Conservation (phyloP, 2,329 filamentous ascomycete species). For the Xylariaceae sp. region DNA sequence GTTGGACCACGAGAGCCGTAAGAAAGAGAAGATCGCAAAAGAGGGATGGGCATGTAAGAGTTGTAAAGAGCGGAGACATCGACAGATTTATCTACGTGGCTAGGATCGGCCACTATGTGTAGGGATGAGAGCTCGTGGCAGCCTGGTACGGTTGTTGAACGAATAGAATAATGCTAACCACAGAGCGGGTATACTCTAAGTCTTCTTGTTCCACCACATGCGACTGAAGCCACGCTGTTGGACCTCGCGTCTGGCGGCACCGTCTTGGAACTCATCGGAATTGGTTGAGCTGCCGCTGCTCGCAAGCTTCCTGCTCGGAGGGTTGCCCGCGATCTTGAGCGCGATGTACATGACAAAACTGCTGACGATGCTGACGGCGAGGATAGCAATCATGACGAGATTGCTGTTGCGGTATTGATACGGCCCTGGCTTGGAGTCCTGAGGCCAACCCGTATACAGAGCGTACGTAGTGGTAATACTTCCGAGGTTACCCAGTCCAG, state of each 20-base stretch:
- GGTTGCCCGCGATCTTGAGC: slow-evolving; percentile 55
- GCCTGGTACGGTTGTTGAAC: slow-evolving; percentile 21
- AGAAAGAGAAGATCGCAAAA: slow-evolving; percentile 20
- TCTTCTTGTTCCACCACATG: slow-evolving; percentile 33
- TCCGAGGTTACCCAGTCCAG: slow-evolving; percentile 80
- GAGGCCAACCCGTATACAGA: slow-evolving; percentile 81
- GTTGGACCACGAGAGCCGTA: slow-evolving; percentile 28
- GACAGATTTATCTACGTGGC: slow-evolving; percentile 38
- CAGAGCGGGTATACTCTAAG: slow-evolving; percentile 22
- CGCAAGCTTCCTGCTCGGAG: slow-evolving; percentile 44
- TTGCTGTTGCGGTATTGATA: slow-evolving; percentile 79
- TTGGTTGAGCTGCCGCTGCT: slow-evolving; percentile 33
- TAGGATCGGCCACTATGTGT: not conserved
- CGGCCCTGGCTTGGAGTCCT: slow-evolving; percentile 64
- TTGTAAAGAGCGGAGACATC: slow-evolving; percentile 18
- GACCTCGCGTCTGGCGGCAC: slow-evolving; percentile 55
- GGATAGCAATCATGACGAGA: slow-evolving; percentile 80
- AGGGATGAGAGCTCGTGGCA: slow-evolving; percentile 4
- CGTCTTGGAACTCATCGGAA: slow-evolving; percentile 50
- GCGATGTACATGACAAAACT: slow-evolving; percentile 65
- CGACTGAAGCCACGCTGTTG: slow-evolving; percentile 56
- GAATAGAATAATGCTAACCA: slow-evolving; percentile 9
- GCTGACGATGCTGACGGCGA: slow-evolving; percentile 71
- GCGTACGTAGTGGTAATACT: slow-evolving; percentile 87
- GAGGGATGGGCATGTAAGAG: slow-evolving; percentile 6